These are phyloP conservation scores for Pyricularia sp. DNA, from an alignment of 2,329 filamentous ascomycete species.

Conservation along the genomic window DNA sequence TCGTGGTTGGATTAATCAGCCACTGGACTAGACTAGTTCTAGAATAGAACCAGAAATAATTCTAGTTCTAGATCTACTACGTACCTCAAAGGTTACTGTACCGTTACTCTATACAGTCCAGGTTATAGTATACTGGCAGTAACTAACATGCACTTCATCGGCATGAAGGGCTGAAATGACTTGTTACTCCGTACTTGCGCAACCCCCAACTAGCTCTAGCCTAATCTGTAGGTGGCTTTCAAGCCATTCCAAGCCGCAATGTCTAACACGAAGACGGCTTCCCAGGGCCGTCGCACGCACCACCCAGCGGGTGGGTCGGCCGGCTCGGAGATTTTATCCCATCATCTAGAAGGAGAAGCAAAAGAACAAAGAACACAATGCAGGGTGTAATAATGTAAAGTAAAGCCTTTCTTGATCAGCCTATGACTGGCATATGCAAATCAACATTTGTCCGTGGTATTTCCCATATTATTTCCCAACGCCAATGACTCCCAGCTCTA, in stretches of 20 bases:
- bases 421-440: not conserved
- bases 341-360: not conserved
- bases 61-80: too few species aligned
- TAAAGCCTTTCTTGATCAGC: not conserved
- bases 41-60: too few species aligned
- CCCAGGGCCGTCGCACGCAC: not conserved
- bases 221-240: not conserved
- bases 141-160: not conserved
- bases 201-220: not conserved
- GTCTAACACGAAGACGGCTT: not conserved
- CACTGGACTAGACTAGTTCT: too few species aligned
- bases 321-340: too few species aligned
- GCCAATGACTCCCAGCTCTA: not conserved
- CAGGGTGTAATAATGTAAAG: not conserved
- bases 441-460: not conserved
- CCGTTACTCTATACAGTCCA: not conserved
- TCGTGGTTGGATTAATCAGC: too few species aligned
- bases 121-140: not conserved
- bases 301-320: too few species aligned
- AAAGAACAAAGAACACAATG: not conserved
- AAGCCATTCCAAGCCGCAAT: not conserved
- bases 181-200: not conserved
- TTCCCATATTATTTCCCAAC: not conserved
- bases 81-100: too few species aligned
- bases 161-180: not conserved